Conservation (phyloP, 345 rosid genomes). For the Populus davidiana region DNA sequence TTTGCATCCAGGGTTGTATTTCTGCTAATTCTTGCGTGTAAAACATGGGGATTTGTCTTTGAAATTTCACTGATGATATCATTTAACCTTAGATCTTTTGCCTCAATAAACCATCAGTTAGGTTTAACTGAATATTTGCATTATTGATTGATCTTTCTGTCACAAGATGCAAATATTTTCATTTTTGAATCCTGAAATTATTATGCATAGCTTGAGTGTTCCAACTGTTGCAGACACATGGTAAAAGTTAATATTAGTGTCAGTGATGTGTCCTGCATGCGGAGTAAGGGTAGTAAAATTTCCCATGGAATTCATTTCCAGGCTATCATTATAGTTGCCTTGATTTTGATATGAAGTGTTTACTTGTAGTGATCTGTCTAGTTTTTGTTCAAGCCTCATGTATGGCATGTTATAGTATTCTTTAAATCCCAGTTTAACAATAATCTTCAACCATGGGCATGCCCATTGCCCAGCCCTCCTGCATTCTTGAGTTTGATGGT, state of each 20-base stretch:
- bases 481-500: constrained; percentile 30
- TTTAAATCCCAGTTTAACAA: not conserved
- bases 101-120: not conserved
- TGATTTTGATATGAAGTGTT: not conserved
- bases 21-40: not conserved
- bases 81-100: not conserved
- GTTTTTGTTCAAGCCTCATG: not conserved
- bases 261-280: not conserved
- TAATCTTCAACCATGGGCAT: not conserved
- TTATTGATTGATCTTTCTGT: too few relatives aligned
- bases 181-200: not conserved
- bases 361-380: not conserved
- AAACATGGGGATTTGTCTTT: not conserved
- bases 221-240: not conserved
- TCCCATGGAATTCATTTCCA: not conserved
- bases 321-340: not conserved
- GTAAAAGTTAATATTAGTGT: not conserved
- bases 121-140: not conserved
- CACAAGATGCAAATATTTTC: not conserved
- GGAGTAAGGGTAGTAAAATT: not conserved
- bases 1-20: not conserved
- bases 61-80: not conserved
- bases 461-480: not conserved
- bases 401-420: not conserved
- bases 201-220: not conserved